Percentiles rank a stretch among this genome's conserved stretches.
phyloP scores from a whole-genome alignment of 2,329 filamentous ascomycete species.

The Gremmenia infestans region DNA sequence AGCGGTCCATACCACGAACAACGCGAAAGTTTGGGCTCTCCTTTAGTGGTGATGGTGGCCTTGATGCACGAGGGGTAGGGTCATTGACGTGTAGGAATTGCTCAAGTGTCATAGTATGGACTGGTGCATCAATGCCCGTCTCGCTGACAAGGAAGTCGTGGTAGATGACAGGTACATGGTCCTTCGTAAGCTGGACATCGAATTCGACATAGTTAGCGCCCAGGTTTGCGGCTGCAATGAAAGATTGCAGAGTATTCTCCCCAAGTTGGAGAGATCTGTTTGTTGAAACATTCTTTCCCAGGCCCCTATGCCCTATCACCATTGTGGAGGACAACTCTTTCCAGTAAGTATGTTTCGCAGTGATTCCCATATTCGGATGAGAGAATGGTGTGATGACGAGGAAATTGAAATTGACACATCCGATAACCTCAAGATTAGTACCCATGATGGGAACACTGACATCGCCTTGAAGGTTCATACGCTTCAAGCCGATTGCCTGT shows the following conservation, averaged over 20 bases:
- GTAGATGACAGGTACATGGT: conserved; percentile 96
- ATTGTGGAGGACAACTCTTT: conserved; percentile 86
- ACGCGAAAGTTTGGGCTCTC: conserved; percentile 22
- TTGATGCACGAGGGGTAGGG: conserved; percentile 40
- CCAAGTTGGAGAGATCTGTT: conserved; percentile 88
- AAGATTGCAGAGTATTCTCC: conserved; percentile 93
- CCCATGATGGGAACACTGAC: conserved; percentile 83
- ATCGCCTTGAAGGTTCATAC: conserved; percentile 90
- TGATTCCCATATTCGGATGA: conserved; percentile 90
- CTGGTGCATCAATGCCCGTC: conserved; percentile 92
- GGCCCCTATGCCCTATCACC: conserved; percentile 66
- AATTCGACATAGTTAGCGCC: conserved; percentile 73
- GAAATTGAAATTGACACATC: conserved; percentile 95
- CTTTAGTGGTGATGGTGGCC: conserved; percentile 40
- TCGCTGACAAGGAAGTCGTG: conserved; percentile 98
- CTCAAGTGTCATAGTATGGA: conserved; percentile 90
- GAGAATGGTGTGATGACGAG: conserved; percentile 89
- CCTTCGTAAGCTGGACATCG: conserved; percentile 97
- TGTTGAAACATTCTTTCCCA: conserved; percentile 84
- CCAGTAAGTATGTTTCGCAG: conserved; percentile 91
- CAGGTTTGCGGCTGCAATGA: conserved; percentile 91
- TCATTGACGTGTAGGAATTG: conserved; percentile 83
- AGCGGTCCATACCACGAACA: conserved; percentile 27
- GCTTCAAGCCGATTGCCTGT: conserved; percentile 73
- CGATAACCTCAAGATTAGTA: conserved; percentile 82